Evolutionary conservation across 345 rosid species (phyloP), one percentile per base, ranked within the genome.

Genomic region (Pistacia atlantica): DNA sequence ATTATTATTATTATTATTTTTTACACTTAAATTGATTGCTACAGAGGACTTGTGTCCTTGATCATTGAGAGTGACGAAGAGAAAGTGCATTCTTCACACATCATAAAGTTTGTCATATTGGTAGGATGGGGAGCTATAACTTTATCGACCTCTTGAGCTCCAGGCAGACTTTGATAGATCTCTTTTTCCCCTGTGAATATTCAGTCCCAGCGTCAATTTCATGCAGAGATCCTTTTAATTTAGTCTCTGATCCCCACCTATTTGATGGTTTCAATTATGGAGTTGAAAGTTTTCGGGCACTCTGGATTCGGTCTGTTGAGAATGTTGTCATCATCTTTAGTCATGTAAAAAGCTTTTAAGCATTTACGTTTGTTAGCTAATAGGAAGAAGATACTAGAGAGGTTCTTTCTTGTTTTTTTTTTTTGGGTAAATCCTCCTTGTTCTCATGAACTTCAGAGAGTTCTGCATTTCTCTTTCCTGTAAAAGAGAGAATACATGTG

Each of bases 281-380:
- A 33, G 31, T 48, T 61, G 58, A 18, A 57, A 17, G 45, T 61
- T 62, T 42, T 69, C 33, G 49, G 49, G 42, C 46, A 5, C 31
- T 62, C 5, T n/a, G 22, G 67, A 46, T 46, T 61, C 54, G 2
- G 45, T 5, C 67, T 18, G 3, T 72, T 72, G 38, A 72, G 16
- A 1, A 57, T 25, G 14, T 52, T 33, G 6, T 49, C 11, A 18
- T 49, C 9, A 7, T 73, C 4, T 61, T 6, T 45, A 9, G 48
- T 18, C 10, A 73, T 73, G 49, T 63, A 17, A 49, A 73, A 62
- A 9, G 46, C 17, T 52, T 73, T 5, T 49, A 25, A 60, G 69
- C n/a, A 31, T 59, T 31, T 49, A 49, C 60, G 58, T 48, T 59
- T 61, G 17, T 0, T 45, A 46, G n/a, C 38, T 12, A 28, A 72